A percentile compares a stretch with the other conserved stretches of the same genome.
phyloP scores from a whole-genome alignment of 2,329 filamentous ascomycete genomes.

The Penicillium crustosum region DNA sequence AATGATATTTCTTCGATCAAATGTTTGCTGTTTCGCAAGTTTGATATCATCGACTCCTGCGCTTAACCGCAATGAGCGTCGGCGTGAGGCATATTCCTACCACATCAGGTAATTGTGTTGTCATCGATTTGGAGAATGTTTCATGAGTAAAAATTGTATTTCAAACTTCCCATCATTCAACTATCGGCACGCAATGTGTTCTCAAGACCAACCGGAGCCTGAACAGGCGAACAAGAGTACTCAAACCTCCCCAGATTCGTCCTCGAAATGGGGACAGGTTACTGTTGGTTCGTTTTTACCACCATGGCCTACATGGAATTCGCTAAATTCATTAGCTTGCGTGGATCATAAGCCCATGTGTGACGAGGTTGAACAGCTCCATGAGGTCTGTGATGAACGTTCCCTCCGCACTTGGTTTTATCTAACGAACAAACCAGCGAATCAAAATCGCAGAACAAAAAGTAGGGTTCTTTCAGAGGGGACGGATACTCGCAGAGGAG shows the following conservation, averaged over 20 bases:
- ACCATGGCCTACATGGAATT: neutral
- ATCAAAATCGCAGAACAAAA: neutral
- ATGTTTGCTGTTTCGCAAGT: neutral
- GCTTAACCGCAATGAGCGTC: neutral
- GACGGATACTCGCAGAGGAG: neutral
- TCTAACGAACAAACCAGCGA: neutral
- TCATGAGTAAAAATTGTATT: neutral
- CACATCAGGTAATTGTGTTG: neutral
- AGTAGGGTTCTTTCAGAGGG: neutral
- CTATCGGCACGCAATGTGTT: neutral
- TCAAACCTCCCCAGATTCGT: neutral
- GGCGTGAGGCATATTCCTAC: neutral
- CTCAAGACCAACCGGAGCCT: neutral
- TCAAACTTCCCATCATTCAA: neutral
- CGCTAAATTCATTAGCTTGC: neutral
- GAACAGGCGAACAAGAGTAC: neutral
- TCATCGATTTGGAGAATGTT: neutral
- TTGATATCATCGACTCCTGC: neutral
- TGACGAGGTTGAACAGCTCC: neutral
- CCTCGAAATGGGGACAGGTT: neutral
- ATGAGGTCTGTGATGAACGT: neutral
- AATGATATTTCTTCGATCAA: neutral
- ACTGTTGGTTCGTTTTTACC: neutral
- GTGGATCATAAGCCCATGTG: neutral
- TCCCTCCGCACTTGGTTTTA: too few species aligned